Evolutionary conservation across 192 early-diverging fungal species (phyloP).

Genomic region (Backusella luteola): DNA sequence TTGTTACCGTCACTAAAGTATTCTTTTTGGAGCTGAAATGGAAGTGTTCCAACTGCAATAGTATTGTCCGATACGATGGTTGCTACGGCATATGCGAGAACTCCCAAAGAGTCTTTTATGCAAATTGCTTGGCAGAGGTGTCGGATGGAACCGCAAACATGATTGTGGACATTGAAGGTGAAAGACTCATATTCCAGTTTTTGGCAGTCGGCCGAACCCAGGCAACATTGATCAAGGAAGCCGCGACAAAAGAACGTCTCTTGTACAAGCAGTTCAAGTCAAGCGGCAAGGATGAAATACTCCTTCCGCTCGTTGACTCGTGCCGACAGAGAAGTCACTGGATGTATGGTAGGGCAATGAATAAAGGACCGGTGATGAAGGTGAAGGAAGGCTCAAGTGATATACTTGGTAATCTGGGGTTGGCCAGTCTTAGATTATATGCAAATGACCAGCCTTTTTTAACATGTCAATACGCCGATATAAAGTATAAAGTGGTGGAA

Average conservation of each 20-base stretch:
- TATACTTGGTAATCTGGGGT: background rate
- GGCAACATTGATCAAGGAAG: background rate
- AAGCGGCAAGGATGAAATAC: background rate
- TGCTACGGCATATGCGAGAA: background rate
- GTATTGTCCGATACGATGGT: background rate
- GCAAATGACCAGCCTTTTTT: background rate
- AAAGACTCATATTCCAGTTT: background rate
- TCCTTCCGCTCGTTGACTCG: background rate
- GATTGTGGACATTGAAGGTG: background rate
- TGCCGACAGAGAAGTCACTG: background rate
- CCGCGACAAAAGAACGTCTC: background rate
- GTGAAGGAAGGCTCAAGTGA: background rate
- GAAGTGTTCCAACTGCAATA: background rate
- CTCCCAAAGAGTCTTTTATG: background rate
- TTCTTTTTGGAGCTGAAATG: background rate
- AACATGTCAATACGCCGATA: background rate
- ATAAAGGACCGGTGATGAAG: background rate
- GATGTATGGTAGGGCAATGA: background rate
- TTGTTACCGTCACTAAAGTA: background rate
- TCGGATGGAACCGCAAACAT: background rate
- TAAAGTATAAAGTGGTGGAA: background rate
- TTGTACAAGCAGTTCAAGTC: background rate
- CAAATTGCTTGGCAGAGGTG: background rate
- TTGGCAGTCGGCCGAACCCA: background rate
- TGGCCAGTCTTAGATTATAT: background rate